These are phyloP conservation scores for Ceratocystis lukuohia DNA, from an alignment of 2,329 filamentous ascomycete genomes.

Conservation along the genomic window DNA sequence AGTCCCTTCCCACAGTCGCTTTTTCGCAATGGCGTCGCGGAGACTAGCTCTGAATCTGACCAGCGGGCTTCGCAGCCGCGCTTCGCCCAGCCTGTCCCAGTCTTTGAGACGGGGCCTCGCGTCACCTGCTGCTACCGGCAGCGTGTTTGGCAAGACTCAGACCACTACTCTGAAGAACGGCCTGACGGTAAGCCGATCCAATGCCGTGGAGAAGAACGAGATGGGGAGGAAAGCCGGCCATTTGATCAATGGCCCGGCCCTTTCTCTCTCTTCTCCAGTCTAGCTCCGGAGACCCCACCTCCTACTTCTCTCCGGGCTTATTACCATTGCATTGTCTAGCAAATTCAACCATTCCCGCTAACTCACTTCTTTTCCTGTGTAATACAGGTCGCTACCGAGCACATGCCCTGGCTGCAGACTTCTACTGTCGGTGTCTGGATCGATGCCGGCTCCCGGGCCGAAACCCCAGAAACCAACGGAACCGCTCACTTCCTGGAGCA, in stretches of 20 bases:
- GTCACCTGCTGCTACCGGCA: conserved; percentile 53
- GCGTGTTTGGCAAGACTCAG: conserved; percentile 66
- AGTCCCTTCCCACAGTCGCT: conserved; percentile 34
- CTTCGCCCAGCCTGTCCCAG: conserved; percentile 65
- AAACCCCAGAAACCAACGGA: conserved; percentile 97
- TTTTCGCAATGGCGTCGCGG: conserved; percentile 76
- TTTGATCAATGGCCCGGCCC: background rate
- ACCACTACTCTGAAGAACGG: conserved; percentile 95
- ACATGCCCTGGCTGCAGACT: conserved; percentile 96
- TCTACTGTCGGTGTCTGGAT: conserved; percentile 99
- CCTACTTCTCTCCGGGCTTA: background rate
- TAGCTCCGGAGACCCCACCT: background rate
- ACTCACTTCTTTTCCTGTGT: background rate
- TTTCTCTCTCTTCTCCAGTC: no score
- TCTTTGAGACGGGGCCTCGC: conserved; percentile 78
- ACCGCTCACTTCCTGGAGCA: conserved; percentile 99
- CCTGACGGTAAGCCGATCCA: conserved; percentile 57
- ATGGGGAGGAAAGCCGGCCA: no score
- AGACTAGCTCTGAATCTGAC: conserved; percentile 91
- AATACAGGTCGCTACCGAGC: conserved; percentile 81
- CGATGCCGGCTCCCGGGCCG: conserved; percentile 92
- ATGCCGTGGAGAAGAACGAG: no score
- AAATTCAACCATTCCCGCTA: background rate
- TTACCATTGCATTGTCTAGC: background rate
- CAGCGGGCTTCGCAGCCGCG: conserved; percentile 76